Conservation (phyloP, 2,329 filamentous ascomycete species). For the Alternaria ventricosa region DNA sequence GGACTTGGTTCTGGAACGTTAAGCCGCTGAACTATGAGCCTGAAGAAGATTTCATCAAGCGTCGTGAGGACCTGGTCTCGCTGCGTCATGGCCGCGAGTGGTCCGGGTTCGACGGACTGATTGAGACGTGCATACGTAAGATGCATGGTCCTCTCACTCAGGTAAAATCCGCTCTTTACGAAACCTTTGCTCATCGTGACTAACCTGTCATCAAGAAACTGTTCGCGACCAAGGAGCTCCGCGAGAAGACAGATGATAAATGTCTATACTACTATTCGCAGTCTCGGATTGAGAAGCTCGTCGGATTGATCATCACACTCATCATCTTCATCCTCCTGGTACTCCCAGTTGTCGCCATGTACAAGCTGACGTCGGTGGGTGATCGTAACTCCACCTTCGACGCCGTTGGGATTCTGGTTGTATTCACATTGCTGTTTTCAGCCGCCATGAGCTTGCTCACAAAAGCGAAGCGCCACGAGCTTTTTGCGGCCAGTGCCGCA, state of each 20-base stretch:
- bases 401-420: constrained; percentile 49
- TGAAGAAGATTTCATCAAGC: constrained; percentile 35
- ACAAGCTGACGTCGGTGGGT: constrained; percentile 38
- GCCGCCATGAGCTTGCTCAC: constrained; percentile 44
- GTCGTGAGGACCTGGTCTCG: constrained; percentile 47
- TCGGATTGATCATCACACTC: constrained; percentile 45
- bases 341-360: constrained; percentile 47
- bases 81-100: constrained; percentile 45
- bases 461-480: constrained; percentile 42
- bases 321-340: constrained; percentile 49
- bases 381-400: constrained; percentile 41
- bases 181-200: too few relatives aligned
- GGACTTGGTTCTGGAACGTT: constrained; percentile 36
- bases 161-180: constrained; percentile 18
- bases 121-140: constrained; percentile 35
- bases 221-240: constrained; percentile 38
- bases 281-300: constrained; percentile 41
- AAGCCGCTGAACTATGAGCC: constrained; percentile 32
- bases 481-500: constrained; percentile 46
- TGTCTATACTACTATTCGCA: constrained; percentile 41
- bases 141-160: constrained; percentile 27
- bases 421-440: constrained; percentile 48
- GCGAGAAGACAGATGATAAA: constrained; percentile 36
- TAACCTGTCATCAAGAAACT: too few relatives aligned
- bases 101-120: constrained; percentile 43